A percentile compares a stretch with the other conserved stretches of the same genome.
These are phyloP conservation scores for Mycena galopus DNA, from an alignment of 768 basidiomycete genomes.

Conservation along the genomic window DNA sequence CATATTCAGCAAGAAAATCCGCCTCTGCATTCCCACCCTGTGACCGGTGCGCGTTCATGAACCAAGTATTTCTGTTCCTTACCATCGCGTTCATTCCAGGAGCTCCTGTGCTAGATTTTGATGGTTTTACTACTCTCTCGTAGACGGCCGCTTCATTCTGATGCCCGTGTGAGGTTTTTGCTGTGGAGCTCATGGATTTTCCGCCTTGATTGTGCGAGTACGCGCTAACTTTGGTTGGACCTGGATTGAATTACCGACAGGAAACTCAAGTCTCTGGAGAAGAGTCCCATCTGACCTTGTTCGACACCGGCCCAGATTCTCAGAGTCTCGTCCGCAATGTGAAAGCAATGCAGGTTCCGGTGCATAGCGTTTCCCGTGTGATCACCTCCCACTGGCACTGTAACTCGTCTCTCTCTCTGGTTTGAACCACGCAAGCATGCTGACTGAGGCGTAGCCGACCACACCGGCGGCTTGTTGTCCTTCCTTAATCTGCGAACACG, in stretches of 20 bases:
- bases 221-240: background rate
- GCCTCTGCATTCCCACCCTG: constrained; percentile 36
- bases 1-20: constrained; percentile 69
- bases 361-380: constrained; percentile 69
- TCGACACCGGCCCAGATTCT: constrained; percentile 89
- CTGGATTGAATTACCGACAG: constrained; percentile 45
- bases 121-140: constrained; percentile 49
- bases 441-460: constrained; percentile 54
- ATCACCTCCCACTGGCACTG: constrained; percentile 72
- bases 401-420: background rate
- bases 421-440: background rate
- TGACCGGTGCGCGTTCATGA: constrained; percentile 37
- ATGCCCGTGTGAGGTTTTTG: constrained; percentile 55
- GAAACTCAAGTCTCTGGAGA: constrained; percentile 68
- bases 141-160: background rate
- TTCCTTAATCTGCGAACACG: constrained; percentile 64
- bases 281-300: constrained; percentile 68
- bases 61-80: constrained; percentile 40
- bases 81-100: constrained; percentile 41
- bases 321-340: constrained; percentile 81
- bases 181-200: constrained; percentile 86
- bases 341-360: constrained; percentile 66
- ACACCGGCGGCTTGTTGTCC: constrained; percentile 79
- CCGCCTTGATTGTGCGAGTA: constrained; percentile 77
- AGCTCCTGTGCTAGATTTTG: constrained; percentile 77